Conservation (phyloP, 345 rosid species). For the Dipteronia dyeriana region DNA sequence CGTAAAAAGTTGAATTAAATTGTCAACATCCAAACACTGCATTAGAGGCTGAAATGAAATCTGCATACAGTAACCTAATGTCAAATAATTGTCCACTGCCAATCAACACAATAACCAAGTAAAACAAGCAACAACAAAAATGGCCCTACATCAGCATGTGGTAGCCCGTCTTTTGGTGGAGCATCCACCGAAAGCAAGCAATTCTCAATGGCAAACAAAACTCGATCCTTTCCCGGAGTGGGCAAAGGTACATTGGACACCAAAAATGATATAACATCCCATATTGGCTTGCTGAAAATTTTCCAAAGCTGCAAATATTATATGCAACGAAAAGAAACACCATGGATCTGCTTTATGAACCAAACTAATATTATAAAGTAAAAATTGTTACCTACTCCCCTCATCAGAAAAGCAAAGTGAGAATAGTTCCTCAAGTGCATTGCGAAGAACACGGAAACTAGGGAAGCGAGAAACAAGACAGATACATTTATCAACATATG, state of each 20-base stretch:
- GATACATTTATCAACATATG: conserved; percentile 92
- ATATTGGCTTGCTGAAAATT: conserved; percentile 88
- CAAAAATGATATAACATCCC: conserved; percentile 79
- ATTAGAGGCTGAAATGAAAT: conserved; percentile 94
- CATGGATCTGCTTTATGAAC: conserved; percentile 2
- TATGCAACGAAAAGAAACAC: conserved; percentile 15
- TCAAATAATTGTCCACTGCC: not conserved
- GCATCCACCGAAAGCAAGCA: conserved; percentile 83
- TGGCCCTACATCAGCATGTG: conserved; percentile 89
- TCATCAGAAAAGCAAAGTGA: conserved; percentile 82
- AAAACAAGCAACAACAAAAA: conserved; percentile 16
- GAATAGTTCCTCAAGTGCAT: conserved; percentile 82
- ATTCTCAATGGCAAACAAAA: conserved; percentile 88
- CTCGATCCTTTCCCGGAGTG: conserved; percentile 87
- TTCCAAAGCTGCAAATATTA: conserved; percentile 37
- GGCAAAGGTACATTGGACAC: conserved; percentile 91
- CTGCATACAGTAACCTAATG: conserved; percentile 48
- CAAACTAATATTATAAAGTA: conserved; percentile 7
- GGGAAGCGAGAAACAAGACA: conserved; percentile 91
- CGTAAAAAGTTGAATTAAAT: conserved; percentile 82
- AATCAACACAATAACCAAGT: not conserved
- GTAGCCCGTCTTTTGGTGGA: conserved; percentile 91
- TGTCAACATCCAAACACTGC: conserved; percentile 95
- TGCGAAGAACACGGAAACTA: conserved; percentile 70
- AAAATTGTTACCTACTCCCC: conserved; percentile 75